These are phyloP conservation scores for Aspergillus puulaauensis DNA, from an alignment of 2,329 filamentous ascomycete species.

Conservation along the genomic window DNA sequence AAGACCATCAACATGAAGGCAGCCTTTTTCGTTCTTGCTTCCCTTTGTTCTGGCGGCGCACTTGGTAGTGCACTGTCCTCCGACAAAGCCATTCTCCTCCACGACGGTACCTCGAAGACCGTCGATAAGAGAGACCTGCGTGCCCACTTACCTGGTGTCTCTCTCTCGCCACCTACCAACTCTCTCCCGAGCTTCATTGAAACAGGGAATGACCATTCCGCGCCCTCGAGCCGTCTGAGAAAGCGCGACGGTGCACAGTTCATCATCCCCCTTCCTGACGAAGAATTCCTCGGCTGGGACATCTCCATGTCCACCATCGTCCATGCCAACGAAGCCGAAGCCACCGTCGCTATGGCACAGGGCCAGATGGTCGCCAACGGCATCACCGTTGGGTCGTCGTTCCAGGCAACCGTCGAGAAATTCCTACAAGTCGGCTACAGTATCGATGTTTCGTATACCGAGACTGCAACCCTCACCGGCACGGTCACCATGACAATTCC, in stretches of 20 bases:
- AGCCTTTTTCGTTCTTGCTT: background rate
- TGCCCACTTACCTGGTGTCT: conserved; percentile 7
- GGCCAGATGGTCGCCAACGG: conserved; percentile 18
- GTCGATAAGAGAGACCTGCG: conserved; percentile 13
- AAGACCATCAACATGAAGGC: background rate
- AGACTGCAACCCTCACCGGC: conserved; percentile 15
- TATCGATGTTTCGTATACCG: conserved; percentile 8
- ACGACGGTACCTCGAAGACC: conserved; percentile 12
- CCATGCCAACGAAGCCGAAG: conserved; percentile 17
- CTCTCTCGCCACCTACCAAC: background rate
- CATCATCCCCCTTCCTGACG: conserved; percentile 17
- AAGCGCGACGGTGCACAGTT: conserved; percentile 6
- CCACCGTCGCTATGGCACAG: conserved; percentile 13
- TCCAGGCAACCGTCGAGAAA: conserved; percentile 7
- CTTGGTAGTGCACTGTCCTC: background rate
- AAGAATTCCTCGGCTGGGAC: conserved; percentile 20
- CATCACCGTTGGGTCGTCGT: conserved; percentile 8
- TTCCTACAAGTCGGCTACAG: conserved; percentile 9
- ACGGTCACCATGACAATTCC: conserved; percentile 21
- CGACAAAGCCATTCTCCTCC: conserved; percentile 10
- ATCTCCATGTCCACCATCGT: conserved; percentile 18
- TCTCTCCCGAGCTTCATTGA: background rate
- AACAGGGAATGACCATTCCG: background rate
- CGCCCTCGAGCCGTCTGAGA: background rate
- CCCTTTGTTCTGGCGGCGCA: background rate